These are phyloP conservation scores for Penicillium steckii DNA, from an alignment of 495 filamentous ascomycete species.

Conservation along the genomic window DNA sequence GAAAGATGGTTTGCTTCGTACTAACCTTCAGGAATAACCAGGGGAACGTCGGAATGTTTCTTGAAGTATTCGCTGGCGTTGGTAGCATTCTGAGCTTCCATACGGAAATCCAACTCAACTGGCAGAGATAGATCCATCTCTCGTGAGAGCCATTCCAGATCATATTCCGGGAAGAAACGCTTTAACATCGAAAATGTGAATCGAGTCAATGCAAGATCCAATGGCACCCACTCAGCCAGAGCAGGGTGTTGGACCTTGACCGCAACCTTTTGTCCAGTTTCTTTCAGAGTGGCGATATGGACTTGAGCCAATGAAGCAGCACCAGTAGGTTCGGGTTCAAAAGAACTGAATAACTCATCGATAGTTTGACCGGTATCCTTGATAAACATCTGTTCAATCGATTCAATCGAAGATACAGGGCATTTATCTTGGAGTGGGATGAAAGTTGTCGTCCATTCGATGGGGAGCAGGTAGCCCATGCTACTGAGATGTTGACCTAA, in stretches of 20 bases:
- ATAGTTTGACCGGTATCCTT: slow-evolving; percentile 79
- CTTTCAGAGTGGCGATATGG: slow-evolving; percentile 82
- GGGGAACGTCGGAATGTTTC: slow-evolving; percentile 62
- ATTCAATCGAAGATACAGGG: slow-evolving; percentile 87
- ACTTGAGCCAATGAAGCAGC: slow-evolving; percentile 95
- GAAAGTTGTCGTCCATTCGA: slow-evolving; percentile 95
- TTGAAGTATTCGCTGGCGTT: slow-evolving; percentile 77
- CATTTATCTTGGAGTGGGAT: slow-evolving; percentile 95
- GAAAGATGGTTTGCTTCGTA: neutral
- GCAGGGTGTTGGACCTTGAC: slow-evolving; percentile 96
- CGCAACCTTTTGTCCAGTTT: slow-evolving; percentile 85
- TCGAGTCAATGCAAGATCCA: slow-evolving; percentile 82
- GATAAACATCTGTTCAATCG: slow-evolving; percentile 81
- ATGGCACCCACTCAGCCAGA: slow-evolving; percentile 84
- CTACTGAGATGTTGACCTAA: slow-evolving; percentile 94
- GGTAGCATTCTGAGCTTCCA: slow-evolving; percentile 83
- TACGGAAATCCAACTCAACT: slow-evolving; percentile 84
- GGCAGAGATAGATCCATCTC: slow-evolving; percentile 93
- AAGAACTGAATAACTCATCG: slow-evolving; percentile 79
- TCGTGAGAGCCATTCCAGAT: slow-evolving; percentile 89
- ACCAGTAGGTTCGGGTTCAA: slow-evolving; percentile 77
- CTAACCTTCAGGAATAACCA: slow-evolving; percentile 77
- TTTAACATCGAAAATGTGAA: slow-evolving; percentile 91
- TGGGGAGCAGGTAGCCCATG: slow-evolving; percentile 92
- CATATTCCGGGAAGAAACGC: slow-evolving; percentile 94